phyloP scores from a whole-genome alignment of 176 grass and related monocot species.

The Puya raimondii region DNA sequence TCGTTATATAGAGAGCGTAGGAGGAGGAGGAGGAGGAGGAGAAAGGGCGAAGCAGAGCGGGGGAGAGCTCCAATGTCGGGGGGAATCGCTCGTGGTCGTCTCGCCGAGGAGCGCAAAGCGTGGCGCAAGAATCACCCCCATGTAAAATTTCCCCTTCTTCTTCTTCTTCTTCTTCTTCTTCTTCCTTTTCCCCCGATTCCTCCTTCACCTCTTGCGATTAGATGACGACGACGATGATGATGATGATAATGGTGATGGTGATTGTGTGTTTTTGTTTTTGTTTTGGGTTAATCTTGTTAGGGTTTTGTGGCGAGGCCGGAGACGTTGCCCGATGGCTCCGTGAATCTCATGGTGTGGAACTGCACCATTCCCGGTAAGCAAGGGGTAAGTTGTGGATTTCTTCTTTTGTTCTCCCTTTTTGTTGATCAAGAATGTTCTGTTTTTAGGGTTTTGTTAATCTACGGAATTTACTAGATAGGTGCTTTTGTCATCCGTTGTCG shows the following conservation, averaged over 20 bases:
- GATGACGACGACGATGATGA: not conserved
- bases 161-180: not conserved
- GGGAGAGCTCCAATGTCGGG: constrained; percentile 21
- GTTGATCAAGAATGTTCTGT: not conserved
- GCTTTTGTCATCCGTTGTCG: too few species aligned
- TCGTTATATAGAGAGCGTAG: not conserved
- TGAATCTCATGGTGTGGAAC: constrained; percentile 74
- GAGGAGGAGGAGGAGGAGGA: not conserved
- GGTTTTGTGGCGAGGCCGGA: constrained; percentile 86
- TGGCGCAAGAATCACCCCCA: constrained; percentile 89
- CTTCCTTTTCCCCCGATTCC: not conserved
- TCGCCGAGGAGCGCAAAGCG: constrained; percentile 72
- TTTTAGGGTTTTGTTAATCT: not conserved
- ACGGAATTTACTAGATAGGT: not conserved
- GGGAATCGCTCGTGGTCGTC: constrained; percentile 59
- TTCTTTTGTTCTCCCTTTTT: not conserved
- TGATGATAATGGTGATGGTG: not conserved
- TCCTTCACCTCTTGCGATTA: not conserved
- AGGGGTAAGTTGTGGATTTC: constrained; percentile 39
- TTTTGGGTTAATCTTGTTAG: constrained; percentile 25
- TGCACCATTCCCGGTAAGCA: constrained; percentile 73
- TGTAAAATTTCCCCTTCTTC: constrained; percentile 20
- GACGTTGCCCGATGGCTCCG: constrained; percentile 69
- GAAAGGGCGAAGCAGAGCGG: not conserved
- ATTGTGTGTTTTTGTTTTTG: not conserved